These are phyloP conservation scores for Clohesyomyces aquaticus DNA, from an alignment of 495 filamentous ascomycete species.

Conservation along the genomic window DNA sequence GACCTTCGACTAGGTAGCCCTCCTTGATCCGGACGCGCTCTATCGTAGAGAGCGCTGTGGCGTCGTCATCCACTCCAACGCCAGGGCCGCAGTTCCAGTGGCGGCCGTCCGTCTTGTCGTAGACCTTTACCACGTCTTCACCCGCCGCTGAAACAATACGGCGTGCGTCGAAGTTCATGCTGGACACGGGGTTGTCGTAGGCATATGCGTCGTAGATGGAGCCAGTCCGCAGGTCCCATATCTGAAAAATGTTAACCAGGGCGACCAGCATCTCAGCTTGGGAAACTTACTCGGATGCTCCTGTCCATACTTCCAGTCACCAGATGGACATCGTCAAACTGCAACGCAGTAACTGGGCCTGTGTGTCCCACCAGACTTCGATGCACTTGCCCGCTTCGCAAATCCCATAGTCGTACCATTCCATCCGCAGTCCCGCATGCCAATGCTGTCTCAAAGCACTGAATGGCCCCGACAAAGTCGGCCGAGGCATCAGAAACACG, in stretches of 20 bases:
- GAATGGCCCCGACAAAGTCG: constrained; percentile 92
- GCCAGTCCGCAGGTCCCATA: constrained; percentile 97
- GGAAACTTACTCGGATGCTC: constrained; percentile 79
- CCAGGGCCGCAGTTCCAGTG: constrained; percentile 98
- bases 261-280: background rate
- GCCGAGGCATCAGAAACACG: constrained; percentile 68
- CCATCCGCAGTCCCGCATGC: constrained; percentile 98
- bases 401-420: constrained; percentile 97
- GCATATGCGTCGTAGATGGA: constrained; percentile 96
- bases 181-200: constrained; percentile 89
- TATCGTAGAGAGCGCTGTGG: constrained; percentile 66
- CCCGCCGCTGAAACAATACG: constrained; percentile 90
- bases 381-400: constrained; percentile 94
- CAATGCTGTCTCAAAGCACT: constrained; percentile 95
- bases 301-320: constrained; percentile 93
- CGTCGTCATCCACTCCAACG: constrained; percentile 64
- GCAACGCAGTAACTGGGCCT: constrained; percentile 89
- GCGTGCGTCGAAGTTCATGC: constrained; percentile 96
- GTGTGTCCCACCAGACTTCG: constrained; percentile 95
- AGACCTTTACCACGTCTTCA: constrained; percentile 93
- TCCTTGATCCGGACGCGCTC: constrained; percentile 91
- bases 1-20: constrained; percentile 89
- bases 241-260: constrained; percentile 57
- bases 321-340: constrained; percentile 94
- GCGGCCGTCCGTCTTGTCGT: constrained; percentile 92